Evolutionary conservation across 2,329 filamentous ascomycete genomes (phyloP).

Genomic region (Epichloe sp.): DNA sequence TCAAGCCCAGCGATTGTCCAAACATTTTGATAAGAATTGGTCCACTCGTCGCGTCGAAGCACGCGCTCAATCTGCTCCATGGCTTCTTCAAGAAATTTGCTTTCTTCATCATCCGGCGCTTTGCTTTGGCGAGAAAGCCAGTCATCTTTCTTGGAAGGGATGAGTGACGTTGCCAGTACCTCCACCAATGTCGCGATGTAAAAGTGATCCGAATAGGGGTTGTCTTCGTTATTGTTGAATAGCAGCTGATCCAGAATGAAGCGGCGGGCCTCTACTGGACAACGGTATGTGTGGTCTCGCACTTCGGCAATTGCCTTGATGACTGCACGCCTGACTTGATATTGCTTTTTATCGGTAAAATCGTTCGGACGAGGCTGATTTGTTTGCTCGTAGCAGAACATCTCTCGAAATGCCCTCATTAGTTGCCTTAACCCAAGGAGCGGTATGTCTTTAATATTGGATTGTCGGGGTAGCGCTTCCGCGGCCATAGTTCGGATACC

Average conservation of each 20-base stretch:
- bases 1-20: slow-evolving; percentile 50
- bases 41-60: slow-evolving; percentile 56
- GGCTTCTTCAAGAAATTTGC: slow-evolving; percentile 37
- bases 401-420: slow-evolving; percentile 70
- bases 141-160: slow-evolving; percentile 34
- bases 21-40: slow-evolving; percentile 53
- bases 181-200: slow-evolving; percentile 74
- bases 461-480: slow-evolving; percentile 62
- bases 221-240: slow-evolving; percentile 90
- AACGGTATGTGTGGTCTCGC: slow-evolving; percentile 58
- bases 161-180: slow-evolving; percentile 44
- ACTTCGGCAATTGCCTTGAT: slow-evolving; percentile 68
- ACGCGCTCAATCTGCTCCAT: slow-evolving; percentile 54
- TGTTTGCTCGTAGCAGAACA: slow-evolving; percentile 73
- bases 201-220: slow-evolving; percentile 76
- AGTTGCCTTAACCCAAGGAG: slow-evolving; percentile 77
- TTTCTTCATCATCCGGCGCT: slow-evolving; percentile 31
- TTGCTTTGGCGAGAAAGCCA: slow-evolving; percentile 31
- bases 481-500: slow-evolving; percentile 83
- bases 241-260: slow-evolving; percentile 83
- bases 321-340: slow-evolving; percentile 74
- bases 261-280: slow-evolving; percentile 63
- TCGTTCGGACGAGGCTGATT: slow-evolving; percentile 79
- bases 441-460: slow-evolving; percentile 48
- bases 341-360: slow-evolving; percentile 75